Conservation (phyloP, 208 protist genomes). For the Trypanosoma melophagium region DNA sequence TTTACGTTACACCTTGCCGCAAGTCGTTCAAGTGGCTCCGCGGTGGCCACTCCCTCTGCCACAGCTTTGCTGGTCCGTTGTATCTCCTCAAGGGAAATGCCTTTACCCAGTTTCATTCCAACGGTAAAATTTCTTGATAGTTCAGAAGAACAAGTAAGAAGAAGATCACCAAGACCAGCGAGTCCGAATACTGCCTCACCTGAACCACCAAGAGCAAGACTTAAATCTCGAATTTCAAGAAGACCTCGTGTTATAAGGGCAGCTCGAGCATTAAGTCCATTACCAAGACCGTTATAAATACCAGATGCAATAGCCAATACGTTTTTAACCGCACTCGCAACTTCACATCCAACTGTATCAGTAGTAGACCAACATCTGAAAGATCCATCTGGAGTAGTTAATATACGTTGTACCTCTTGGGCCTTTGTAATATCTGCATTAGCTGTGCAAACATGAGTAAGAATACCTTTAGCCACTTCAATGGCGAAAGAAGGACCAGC, state of each 20-base stretch:
- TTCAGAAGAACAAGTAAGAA: conserved; percentile 88
- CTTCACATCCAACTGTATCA: conserved; percentile 86
- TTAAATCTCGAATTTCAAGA: conserved; percentile 86
- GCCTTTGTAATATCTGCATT: conserved; percentile 54
- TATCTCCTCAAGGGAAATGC: conserved; percentile 70
- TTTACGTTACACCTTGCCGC: conserved; percentile 50
- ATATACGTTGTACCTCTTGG: conserved; percentile 67
- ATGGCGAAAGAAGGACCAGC: conserved; percentile 89
- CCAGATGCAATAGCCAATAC: conserved; percentile 89
- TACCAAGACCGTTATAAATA: conserved; percentile 61
- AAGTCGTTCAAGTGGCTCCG: conserved; percentile 69
- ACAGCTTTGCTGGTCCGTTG: conserved; percentile 63
- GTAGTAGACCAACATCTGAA: conserved; percentile 85
- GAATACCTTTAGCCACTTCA: conserved; percentile 76
- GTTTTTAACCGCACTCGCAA: conserved; percentile 91
- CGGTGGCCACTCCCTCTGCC: conserved; percentile 76
- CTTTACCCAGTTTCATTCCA: conserved; percentile 73
- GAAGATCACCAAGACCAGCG: conserved; percentile 84
- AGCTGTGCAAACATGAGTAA: conserved; percentile 81
- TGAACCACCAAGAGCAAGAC: conserved; percentile 69
- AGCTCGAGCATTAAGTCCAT: conserved; percentile 74
- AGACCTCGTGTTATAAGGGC: conserved; percentile 80
- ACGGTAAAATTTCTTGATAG: conserved; percentile 89
- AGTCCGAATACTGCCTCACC: conserved; percentile 85
- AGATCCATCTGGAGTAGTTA: conserved; percentile 61